Evolutionary conservation across 1,284 basidiomycete genomes (phyloP).

Genomic region (Ustilago curta): DNA sequence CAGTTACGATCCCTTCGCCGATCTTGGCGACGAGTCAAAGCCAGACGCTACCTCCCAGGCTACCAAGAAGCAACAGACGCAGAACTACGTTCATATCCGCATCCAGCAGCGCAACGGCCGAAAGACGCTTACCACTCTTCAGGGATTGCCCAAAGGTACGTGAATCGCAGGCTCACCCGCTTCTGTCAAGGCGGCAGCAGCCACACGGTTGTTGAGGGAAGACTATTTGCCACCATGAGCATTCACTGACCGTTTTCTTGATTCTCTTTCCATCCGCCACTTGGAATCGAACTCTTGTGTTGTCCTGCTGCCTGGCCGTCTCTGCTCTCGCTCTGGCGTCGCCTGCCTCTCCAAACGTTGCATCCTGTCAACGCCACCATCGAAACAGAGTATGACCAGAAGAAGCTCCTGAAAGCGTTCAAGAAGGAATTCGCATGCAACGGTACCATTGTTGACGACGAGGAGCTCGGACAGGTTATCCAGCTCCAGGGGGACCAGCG

Average conservation of each 20-base stretch:
- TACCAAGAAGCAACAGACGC: slow-evolving; percentile 58
- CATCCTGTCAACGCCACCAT: not conserved
- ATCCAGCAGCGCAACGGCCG: slow-evolving; percentile 99
- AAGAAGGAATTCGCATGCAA: slow-evolving; percentile 99
- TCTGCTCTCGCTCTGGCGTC: not conserved
- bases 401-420: slow-evolving; percentile 98
- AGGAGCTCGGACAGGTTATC: slow-evolving; percentile 96
- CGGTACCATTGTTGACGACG: slow-evolving; percentile 95
- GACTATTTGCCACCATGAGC: too few relatives aligned
- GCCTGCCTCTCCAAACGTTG: not conserved
- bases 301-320: not conserved
- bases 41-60: slow-evolving; percentile 45
- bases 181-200: not conserved
- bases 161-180: not conserved
- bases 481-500: slow-evolving; percentile 99
- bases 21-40: slow-evolving; percentile 67
- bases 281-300: not conserved
- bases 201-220: too few relatives aligned
- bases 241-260: not conserved
- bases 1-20: slow-evolving; percentile 70
- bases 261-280: too few relatives aligned
- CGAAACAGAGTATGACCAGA: slow-evolving; percentile 89
- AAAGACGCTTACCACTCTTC: slow-evolving; percentile 97
- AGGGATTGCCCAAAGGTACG: slow-evolving; percentile 92
- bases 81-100: slow-evolving; percentile 72